Percentiles rank a stretch among this genome's conserved stretches.
Evolutionary conservation across 768 basidiomycete species (phyloP).

Genomic region (Tricholoma saponaceum): DNA sequence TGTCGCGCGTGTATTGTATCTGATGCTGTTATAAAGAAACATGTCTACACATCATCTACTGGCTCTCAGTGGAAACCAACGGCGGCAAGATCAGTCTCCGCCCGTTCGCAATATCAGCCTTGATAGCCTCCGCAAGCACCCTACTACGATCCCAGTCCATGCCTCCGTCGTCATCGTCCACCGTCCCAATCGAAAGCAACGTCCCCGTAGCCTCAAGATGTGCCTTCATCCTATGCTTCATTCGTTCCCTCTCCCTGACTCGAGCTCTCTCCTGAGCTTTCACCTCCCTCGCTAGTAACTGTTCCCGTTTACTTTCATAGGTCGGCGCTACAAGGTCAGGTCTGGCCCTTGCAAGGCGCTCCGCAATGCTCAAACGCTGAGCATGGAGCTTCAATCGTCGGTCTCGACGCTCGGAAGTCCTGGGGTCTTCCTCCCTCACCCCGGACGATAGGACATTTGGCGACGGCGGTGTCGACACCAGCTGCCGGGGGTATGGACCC

Average conservation of each 20-base stretch:
- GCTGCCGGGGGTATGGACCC: neutral
- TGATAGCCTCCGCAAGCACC: constrained; percentile 25
- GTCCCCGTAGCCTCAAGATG: constrained; percentile 8
- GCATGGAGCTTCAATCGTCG: constrained; percentile 12
- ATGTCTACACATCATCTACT: neutral
- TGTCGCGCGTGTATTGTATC: neutral
- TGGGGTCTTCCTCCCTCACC: neutral
- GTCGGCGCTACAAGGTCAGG: constrained; percentile 36
- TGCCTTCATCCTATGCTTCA: neutral
- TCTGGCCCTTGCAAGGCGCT: constrained; percentile 38
- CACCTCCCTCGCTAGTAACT: constrained; percentile 12
- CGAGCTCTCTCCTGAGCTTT: constrained; percentile 5
- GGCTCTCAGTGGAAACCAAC: constrained; percentile 28
- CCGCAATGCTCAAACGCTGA: constrained; percentile 27
- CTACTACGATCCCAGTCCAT: constrained; percentile 35
- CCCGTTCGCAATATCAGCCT: constrained; percentile 24
- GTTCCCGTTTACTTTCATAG: constrained; percentile 24
- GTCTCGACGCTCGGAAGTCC: neutral
- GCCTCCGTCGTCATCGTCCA: constrained; percentile 24
- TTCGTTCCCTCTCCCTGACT: neutral
- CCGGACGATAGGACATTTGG: neutral
- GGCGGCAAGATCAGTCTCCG: constrained; percentile 25
- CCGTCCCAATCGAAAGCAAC: constrained; percentile 21
- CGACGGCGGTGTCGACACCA: neutral
- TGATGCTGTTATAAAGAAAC: neutral